phyloP scores from a whole-genome alignment of 129 eudicot species.

The sunflower (Helianthus annuus) region HanXRQr2.0-SUNRISE NC_035435.2:139350648-139351147 shows the following conservation, averaged over 20 bases:
- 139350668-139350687: too few species aligned
- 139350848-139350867: too few species aligned
- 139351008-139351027: constrained; percentile 27
- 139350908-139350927: neutral
- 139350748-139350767: too few species aligned
- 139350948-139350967: constrained; percentile 24
- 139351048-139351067: constrained; percentile 35
- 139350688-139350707: too few species aligned
- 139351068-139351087: constrained; percentile 92
- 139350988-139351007: constrained; percentile 19
- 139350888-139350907: too few species aligned
- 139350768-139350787: too few species aligned
- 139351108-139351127: constrained; percentile 57
- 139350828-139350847: neutral
- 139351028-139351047: constrained; percentile 25
- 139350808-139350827: too few species aligned
- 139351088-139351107: constrained; percentile 96
- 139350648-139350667: too few species aligned
- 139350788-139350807: too few species aligned
- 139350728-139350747: neutral
- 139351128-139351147: neutral
- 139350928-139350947: constrained; percentile 22
- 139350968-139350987: constrained; percentile 28
- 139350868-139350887: too few species aligned
- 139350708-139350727: too few species aligned